Base-by-base conservation (phyloP, 225 moss, liverwort and hornwort species). In the Straminergon stramineum region DNA sequence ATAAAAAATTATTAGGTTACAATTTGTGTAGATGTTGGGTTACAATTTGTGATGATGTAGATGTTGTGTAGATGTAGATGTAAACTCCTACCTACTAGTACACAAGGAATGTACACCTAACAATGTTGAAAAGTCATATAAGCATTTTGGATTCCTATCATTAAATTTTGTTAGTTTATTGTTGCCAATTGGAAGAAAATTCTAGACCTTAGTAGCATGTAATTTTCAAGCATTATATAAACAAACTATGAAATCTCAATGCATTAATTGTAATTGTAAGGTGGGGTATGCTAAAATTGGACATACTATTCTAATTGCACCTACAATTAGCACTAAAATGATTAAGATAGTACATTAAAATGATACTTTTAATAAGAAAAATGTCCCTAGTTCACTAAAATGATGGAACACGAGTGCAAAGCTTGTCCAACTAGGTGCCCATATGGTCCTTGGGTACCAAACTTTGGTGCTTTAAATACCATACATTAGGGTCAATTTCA, bases 391-490 rank as follows among this genome's bases (percentile, higher is more conserved):
- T 11, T 30, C 4, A 75, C 2, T 75, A 45, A 45, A 28, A 28
- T 48, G 17, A 75, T 48, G 5, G 18, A 75, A 75, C 0, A 28
- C 5, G 10, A 43, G 9, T 28, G 17, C 17, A 28, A 17, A 45
- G 10, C 0, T 45, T 0, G 1, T 28, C 6, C 10, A 73, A 9
- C 27, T 28, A 2, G 9, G 16, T 73, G 5, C 10, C 5, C 1
- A 1, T 27, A n/a, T 0, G 1, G 5, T 16, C 5, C 6, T 26
- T 3, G 20, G 1, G 6, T 1, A 6, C 20, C 18, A 67, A 67
- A 2, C 11, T 67, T 6, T 20, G 0, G 4, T 37, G 2, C 16
- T 43, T n/a, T n/a, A n/a, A n/a, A n/a, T 48, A 45, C 8, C 8
- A 8, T 45, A 45, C 45, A 6, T 45, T 45, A 45, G 45, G 45